Conservation (phyloP, 2,329 filamentous ascomycete species). For the Piedraia hortae region DNA sequence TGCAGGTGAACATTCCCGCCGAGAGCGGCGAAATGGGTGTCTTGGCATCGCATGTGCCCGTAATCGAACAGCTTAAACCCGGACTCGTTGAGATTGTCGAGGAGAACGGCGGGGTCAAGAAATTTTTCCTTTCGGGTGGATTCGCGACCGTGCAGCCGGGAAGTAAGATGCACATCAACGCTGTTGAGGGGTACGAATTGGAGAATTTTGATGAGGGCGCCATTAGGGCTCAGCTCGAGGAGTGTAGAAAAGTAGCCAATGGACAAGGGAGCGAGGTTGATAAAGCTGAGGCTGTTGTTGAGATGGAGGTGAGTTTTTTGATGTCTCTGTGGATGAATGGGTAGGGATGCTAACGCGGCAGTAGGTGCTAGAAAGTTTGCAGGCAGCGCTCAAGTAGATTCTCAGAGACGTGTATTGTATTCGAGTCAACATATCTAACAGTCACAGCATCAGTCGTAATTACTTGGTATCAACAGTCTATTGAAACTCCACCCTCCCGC, state of each 20-base stretch:
- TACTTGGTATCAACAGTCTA: constrained; percentile 5
- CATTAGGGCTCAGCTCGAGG: constrained; percentile 66
- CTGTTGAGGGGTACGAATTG: constrained; percentile 76
- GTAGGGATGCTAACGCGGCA: constrained; percentile 3
- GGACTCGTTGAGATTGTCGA: constrained; percentile 87
- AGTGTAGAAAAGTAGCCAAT: constrained; percentile 82
- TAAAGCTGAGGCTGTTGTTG: constrained; percentile 95
- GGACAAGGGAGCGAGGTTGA: constrained; percentile 88
- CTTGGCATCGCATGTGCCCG: constrained; percentile 93
- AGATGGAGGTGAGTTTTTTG: constrained; percentile 55
- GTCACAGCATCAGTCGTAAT: neutral
- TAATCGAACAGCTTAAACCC: constrained; percentile 96
- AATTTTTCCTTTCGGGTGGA: constrained; percentile 95
- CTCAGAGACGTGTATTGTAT: no score
- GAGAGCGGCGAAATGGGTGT: constrained; percentile 99
- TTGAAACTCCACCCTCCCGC: constrained; percentile 22
- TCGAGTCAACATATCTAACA: neutral
- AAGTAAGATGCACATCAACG: constrained; percentile 91
- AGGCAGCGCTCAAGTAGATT: constrained; percentile 59
- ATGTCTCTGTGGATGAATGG: constrained; percentile 4
- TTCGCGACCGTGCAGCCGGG: constrained; percentile 93
- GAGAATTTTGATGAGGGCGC: constrained; percentile 87
- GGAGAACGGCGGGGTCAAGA: constrained; percentile 72
- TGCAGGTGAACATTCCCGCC: constrained; percentile 96
- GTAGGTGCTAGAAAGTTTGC: constrained; percentile 59